Evolutionary conservation across 306 rosid species (phyloP), one percentile per base, ranked within the genome.

Genomic region (Citrullus colocynthis): DNA sequence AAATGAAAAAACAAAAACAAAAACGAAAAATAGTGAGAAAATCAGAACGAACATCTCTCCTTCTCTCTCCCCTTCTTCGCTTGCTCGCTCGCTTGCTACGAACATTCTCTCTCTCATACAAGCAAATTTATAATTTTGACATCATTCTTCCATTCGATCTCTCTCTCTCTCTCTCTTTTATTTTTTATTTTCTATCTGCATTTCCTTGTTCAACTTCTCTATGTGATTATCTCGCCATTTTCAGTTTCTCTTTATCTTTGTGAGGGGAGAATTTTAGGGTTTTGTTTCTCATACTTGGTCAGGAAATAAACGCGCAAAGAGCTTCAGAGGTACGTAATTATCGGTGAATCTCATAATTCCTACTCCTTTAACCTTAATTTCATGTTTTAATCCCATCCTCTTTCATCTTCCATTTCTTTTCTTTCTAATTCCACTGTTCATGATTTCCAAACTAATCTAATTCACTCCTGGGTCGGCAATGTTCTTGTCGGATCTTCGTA

Each of bases 291-390:
- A 28, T 48, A 49, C 37, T 52, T 51, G 41, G 79, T 12, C 73
- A 36, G 61, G 71, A 78, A 37, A 55, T 61, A 20, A 9, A 65
- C 67, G 51, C 32, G 52, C 37, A n/a, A 28, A 74, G 12, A 81
- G 78, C 84, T 79, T 85, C 84, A 13, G 85, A 87, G 94, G 93
- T 90, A 85, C 81, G 87, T 79, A 59, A 44, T 83, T 80, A 30
- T 45, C 36, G 79, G n/a, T 74, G 84, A 85, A 74, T 82, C 79
- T 28, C 18, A 62, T 58, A 60, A 28, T 80, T n/a, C 6, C 21
- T 3, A 20, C 60, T 62, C 39, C 34, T 49, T 73, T 39, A 57
- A 32, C 80, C 87, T 83, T 61, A 83, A 42, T 83, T 82, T 71
- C 32, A 34, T 52, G 54, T 52, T 24, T 51, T 62, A 69, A 80